Percentiles rank a stretch among this genome's conserved stretches.
These are phyloP conservation scores for Skeletonema menzelii DNA, from an alignment of 108 stramenopile genomes.

Conservation along the genomic window DNA sequence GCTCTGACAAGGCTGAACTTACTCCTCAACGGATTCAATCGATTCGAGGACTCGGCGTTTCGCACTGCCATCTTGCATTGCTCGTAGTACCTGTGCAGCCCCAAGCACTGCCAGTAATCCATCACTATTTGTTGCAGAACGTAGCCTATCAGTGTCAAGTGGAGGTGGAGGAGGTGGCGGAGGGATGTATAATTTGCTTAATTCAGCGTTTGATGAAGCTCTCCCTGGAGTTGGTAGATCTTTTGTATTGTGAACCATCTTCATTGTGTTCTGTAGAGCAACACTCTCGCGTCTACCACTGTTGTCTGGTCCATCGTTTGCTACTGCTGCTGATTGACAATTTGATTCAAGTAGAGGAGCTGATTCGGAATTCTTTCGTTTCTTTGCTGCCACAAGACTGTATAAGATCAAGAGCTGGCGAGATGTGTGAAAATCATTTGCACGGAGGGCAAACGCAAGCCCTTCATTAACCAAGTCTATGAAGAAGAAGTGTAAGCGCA, in stretches of 20 bases:
- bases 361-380: conserved; percentile 23
- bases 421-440: conserved; percentile 84
- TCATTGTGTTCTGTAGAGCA: background rate
- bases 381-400: conserved; percentile 76
- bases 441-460: conserved; percentile 72
- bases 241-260: background rate
- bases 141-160: conserved; percentile 84
- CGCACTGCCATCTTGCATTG: conserved; percentile 86
- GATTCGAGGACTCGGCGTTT: conserved; percentile 68
- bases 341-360: conserved; percentile 21
- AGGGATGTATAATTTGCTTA: conserved; percentile 28
- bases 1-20: conserved; percentile 19
- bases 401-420: conserved; percentile 86
- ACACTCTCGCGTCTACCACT: background rate
- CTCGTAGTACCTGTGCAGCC: conserved; percentile 79
- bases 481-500: no score
- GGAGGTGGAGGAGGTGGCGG: conserved; percentile 86
- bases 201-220: background rate
- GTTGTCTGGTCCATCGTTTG: background rate
- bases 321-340: background rate
- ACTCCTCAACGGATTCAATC: conserved; percentile 82
- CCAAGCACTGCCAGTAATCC: conserved; percentile 85
- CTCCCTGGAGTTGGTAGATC: background rate
- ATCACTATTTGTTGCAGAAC: conserved; percentile 88
- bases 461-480: conserved; percentile 87